phyloP scores from a whole-genome alignment of 2,329 filamentous ascomycete genomes.

The Dactylellina drechsleri region DNA sequence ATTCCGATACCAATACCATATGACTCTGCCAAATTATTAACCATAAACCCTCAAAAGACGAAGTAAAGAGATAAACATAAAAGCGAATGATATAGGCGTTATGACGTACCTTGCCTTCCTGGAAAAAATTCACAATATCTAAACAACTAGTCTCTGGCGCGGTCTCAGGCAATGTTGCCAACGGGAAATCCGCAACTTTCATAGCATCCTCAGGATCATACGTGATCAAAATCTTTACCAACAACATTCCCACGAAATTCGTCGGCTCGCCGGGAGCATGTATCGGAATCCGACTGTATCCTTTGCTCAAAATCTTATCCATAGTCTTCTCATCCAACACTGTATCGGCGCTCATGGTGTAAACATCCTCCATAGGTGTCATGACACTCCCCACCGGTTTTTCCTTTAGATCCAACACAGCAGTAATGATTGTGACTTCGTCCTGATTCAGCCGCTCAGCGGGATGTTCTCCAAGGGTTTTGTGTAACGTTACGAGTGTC shows the following conservation, averaged over 20 bases:
- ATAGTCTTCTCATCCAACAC: slow-evolving; percentile 92
- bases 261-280: slow-evolving; percentile 82
- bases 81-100: neutral
- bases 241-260: slow-evolving; percentile 96
- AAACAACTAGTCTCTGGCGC: slow-evolving; percentile 94
- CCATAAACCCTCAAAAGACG: too few species aligned
- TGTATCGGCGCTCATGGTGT: slow-evolving; percentile 94
- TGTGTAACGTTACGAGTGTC: slow-evolving; percentile 93
- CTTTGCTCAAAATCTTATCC: slow-evolving; percentile 89
- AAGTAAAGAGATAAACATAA: neutral
- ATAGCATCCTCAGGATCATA: slow-evolving; percentile 95
- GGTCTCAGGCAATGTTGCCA: slow-evolving; percentile 94
- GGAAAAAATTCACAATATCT: slow-evolving; percentile 99
- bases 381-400: slow-evolving; percentile 96
- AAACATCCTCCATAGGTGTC: slow-evolving; percentile 98
- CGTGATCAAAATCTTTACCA: slow-evolving; percentile 98
- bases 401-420: slow-evolving; percentile 93
- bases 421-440: slow-evolving; percentile 98
- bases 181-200: slow-evolving; percentile 85
- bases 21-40: slow-evolving; percentile 64
- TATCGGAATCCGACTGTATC: slow-evolving; percentile 95
- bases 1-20: slow-evolving; percentile 94
- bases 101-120: slow-evolving; percentile 79
- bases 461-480: slow-evolving; percentile 84
- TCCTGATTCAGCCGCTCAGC: slow-evolving; percentile 92